These are phyloP conservation scores for Trichocomaceae sp. DNA, from an alignment of 2,329 filamentous ascomycete genomes.

Conservation along the genomic window DNA sequence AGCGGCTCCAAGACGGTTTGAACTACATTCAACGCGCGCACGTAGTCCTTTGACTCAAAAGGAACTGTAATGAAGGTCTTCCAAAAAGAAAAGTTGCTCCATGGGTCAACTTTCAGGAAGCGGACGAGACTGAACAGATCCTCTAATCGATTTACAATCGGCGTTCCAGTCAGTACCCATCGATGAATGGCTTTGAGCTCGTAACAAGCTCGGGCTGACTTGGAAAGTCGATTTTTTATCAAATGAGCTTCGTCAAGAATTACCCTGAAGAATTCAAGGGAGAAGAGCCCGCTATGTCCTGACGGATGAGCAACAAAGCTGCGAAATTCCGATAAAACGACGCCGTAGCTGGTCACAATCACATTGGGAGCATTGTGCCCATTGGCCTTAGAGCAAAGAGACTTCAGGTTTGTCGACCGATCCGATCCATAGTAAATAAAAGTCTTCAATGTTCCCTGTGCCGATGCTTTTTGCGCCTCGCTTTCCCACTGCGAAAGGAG, in stretches of 20 bases:
- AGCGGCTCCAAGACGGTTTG: conserved; percentile 93
- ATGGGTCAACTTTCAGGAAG: conserved; percentile 90
- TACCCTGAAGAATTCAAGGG: conserved; percentile 85
- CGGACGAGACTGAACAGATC: conserved; percentile 89
- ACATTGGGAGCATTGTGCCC: conserved; percentile 72
- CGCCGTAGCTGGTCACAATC: conserved; percentile 91
- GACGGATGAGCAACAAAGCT: conserved; percentile 55
- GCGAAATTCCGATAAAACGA: conserved; percentile 82
- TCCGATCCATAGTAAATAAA: conserved; percentile 90
- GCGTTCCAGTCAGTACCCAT: conserved; percentile 91
- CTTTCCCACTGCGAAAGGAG: conserved; percentile 95
- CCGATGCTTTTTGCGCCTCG: conserved; percentile 85
- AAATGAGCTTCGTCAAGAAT: conserved; percentile 93
- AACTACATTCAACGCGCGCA: conserved; percentile 89
- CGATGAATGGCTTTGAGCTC: conserved; percentile 78
- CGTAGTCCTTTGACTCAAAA: conserved; percentile 91
- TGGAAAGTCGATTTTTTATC: conserved; percentile 85
- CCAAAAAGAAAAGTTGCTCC: conserved; percentile 99
- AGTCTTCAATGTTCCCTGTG: conserved; percentile 70
- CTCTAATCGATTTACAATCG: conserved; percentile 92
- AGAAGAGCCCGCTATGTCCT: conserved; percentile 76
- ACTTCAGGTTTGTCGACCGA: conserved; percentile 70
- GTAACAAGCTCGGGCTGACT: conserved; percentile 92
- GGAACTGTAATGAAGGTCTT: conserved; percentile 97
- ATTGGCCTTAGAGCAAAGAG: conserved; percentile 70